Percentiles rank a stretch among this genome's conserved stretches.
phyloP scores from a whole-genome alignment of 1,284 basidiomycete genomes.

The Fomitopsis schrenkii region DNA sequence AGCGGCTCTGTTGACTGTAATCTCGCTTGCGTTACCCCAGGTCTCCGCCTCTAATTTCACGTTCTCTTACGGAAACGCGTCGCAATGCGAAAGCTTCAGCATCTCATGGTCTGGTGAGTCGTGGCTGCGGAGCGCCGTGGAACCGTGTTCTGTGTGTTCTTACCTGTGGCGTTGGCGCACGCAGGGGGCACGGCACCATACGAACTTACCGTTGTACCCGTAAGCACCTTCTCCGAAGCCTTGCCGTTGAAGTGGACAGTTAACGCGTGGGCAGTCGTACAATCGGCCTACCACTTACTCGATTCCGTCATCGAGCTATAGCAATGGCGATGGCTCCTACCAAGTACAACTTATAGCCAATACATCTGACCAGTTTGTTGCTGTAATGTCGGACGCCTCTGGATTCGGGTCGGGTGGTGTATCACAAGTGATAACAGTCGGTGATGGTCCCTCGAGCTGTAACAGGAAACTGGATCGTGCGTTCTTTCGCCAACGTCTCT shows the following conservation, averaged over 20 bases:
- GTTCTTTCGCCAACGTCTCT: not conserved
- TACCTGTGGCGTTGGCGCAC: not conserved
- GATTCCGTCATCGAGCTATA: constrained; percentile 53
- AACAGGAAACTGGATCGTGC: constrained; percentile 43
- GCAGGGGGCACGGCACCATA: constrained; percentile 65
- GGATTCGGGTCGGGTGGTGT: constrained; percentile 66
- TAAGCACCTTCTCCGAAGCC: constrained; percentile 20
- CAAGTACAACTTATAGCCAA: constrained; percentile 40
- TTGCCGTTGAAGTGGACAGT: not conserved
- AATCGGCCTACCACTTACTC: constrained; percentile 49
- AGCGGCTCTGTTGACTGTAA: not conserved
- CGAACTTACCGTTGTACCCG: constrained; percentile 52
- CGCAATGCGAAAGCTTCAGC: constrained; percentile 56
- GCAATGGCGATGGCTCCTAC: constrained; percentile 51
- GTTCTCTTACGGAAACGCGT: constrained; percentile 44
- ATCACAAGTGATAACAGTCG: constrained; percentile 48
- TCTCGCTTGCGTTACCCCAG: not conserved
- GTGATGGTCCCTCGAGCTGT: constrained; percentile 44
- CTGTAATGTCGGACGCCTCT: constrained; percentile 69
- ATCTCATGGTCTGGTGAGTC: constrained; percentile 61
- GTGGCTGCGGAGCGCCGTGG: not conserved
- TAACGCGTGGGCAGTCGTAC: constrained; percentile 36
- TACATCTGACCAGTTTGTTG: constrained; percentile 39
- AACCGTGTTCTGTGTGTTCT: not conserved
- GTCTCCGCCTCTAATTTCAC: constrained; percentile 37